Evolutionary conservation across 306 rosid species (phyloP), one percentile per base, ranked within the genome.

Genomic region (Mimosa pudica): DNA sequence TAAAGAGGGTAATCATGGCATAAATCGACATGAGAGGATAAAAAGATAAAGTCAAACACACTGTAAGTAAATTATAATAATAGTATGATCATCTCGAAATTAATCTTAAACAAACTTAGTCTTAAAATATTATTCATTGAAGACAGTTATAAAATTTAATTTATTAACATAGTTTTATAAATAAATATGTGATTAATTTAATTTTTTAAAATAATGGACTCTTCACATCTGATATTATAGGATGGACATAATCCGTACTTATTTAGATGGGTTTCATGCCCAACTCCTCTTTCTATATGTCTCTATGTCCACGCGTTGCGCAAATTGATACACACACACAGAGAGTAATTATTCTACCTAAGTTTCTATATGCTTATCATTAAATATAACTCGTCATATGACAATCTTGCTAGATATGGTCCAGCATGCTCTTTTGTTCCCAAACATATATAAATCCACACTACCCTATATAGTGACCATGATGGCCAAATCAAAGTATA

Each of bases 1-100:
- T 87, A 88, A 88, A 86, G 91, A 77, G 82, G 80, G 83, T 80
- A n/a, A 87, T 89, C 75, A 87, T 85, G 88, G 66, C 82, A 75
- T 72, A 77, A 79, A 83, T 77, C 77, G 81, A 75, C 73, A 74
- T 42, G 71, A 58, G 14, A 61, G 8, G 41, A 30, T 7, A 30
- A 30, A 30, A 30, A 61, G 17, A 30, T 24, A 61, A 30, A 30
- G 41, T 30, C 35, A 61, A 24, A 61, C 30, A 61, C 11, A 61
- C 8, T 30, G 67, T 4, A 20, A 61, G 38, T 0, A 61, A 30
- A 61, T 30, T 1, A 61, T 10, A 3, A 10, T 30, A 30, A 61
- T 10, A 38, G 42, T 38, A 60, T 60, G 17, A 24, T 10, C 7
- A 61, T 61, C 8, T 24, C 17, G 6, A 61, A 24, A 61, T 24